Conservation (phyloP, 1,139 yeast genomes). For the Suhomyces chickasaworum region DNA sequence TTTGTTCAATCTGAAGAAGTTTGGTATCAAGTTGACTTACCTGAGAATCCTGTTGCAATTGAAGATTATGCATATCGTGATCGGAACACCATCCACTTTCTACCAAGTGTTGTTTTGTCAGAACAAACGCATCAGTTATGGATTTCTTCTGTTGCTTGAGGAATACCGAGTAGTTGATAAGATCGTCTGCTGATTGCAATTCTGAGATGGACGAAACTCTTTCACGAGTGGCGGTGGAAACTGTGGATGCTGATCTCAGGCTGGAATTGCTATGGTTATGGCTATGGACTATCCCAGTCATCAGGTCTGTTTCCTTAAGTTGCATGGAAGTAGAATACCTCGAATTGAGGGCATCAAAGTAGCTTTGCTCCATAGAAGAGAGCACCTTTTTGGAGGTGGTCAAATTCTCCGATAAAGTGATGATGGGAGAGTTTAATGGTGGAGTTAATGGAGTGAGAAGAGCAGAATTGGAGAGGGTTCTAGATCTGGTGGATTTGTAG, state of each 20-base stretch:
- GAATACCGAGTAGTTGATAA: slow-evolving; percentile 35
- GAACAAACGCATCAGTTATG: slow-evolving; percentile 38
- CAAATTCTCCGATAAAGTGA: slow-evolving; percentile 44
- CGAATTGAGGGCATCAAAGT: slow-evolving; percentile 31
- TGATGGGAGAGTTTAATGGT: slow-evolving; percentile 41
- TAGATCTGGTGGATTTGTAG: slow-evolving; percentile 14
- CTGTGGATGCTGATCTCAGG: slow-evolving; percentile 2
- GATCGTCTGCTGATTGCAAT: slow-evolving; percentile 32
- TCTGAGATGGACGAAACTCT: slow-evolving; percentile 27
- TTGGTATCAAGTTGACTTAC: slow-evolving; percentile 37
- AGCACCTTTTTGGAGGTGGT: slow-evolving; percentile 31
- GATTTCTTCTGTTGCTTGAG: slow-evolving; percentile 34
- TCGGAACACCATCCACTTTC: slow-evolving; percentile 50
- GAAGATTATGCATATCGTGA: slow-evolving; percentile 46
- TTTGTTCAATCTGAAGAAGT: slow-evolving; percentile 34
- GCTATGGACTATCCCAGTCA: background rate
- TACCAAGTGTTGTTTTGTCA: slow-evolving; percentile 36
- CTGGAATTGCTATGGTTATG: background rate
- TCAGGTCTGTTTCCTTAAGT: slow-evolving; percentile 1
- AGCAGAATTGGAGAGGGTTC: slow-evolving; percentile 17
- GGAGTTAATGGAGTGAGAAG: slow-evolving; percentile 35
- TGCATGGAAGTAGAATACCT: slow-evolving; percentile 11
- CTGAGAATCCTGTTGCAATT: slow-evolving; percentile 38
- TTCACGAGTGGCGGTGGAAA: slow-evolving; percentile 7
- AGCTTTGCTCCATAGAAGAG: slow-evolving; percentile 39